Base-by-base conservation (phyloP, 2,329 filamentous ascomycete species). In the Cordyceps pruinosa region DNA sequence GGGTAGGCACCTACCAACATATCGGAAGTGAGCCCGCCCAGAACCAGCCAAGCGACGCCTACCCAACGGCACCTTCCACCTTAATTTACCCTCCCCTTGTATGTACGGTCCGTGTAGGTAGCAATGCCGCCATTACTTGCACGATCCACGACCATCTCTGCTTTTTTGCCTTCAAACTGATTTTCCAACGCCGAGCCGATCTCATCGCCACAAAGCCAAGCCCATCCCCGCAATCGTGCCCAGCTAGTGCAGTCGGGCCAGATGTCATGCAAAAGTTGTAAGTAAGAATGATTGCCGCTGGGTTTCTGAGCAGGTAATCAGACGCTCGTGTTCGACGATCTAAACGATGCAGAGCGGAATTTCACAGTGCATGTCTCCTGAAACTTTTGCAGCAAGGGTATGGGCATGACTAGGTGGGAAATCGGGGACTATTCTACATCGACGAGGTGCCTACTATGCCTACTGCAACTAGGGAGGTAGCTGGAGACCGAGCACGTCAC, bases 51-150 rank as follows among this genome's bases (percentile, higher is more conserved):
- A 30, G 19, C 28, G 17, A 19, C 26, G 34, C 26, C 39, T 25
- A 15, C 23, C n/a, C n/a, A 55, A n/a, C 23, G 13, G 52, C 52
- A 30, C 52, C 44, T 55, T 47, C 52, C 52, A 19, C n/a, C n/a
- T 30, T 12, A 19, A n/a, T 10, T n/a, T 17, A 2, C 4, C 32
- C 34, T 45, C n/a, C 2, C 21, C 35, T 35, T 26, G 30, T 13
- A 9, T 4, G 19, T 7, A n/a, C 23, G 3, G 3, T 3, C 1
- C 6, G 44, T 37, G 8, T 15, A 26, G 15, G 4, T n/a, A 39
- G n/a, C n/a, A n/a, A n/a, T n/a, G n/a, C n/a, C n/a, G n/a, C n/a
- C n/a, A n/a, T 21, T n/a, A 32, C 8, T 19, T 35, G 15, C 9
- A 21, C 37, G n/a, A 41, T 19, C 7, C 6, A 21, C n/a, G 4